These are phyloP conservation scores for Nakaseomyces delphensis DNA, from an alignment of 1,139 yeast species.

Conservation along the genomic window DNA sequence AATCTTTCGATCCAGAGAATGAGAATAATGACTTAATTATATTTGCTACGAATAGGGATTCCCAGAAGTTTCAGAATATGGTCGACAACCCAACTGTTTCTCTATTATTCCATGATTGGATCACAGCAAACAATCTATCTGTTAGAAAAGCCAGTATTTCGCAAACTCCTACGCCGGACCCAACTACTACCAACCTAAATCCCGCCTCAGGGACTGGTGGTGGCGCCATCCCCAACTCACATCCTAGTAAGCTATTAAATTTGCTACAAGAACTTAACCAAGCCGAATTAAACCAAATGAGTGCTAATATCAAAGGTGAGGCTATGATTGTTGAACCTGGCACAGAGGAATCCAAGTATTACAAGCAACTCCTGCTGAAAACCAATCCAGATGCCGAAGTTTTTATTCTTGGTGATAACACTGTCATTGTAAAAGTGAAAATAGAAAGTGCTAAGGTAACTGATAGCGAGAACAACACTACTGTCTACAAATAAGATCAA, in stretches of 20 bases:
- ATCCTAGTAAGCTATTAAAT: slow-evolving; percentile 41
- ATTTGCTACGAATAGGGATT: slow-evolving; percentile 57
- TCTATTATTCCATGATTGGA: slow-evolving; percentile 80
- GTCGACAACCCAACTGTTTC: slow-evolving; percentile 64
- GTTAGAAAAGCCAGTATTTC: slow-evolving; percentile 24
- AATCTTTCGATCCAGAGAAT: slow-evolving; percentile 29
- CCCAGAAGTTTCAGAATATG: slow-evolving; percentile 66
- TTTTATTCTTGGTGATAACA: slow-evolving; percentile 55
- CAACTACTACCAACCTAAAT: slow-evolving; percentile 1
- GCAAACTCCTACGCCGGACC: slow-evolving; percentile 18
- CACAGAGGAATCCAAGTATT: slow-evolving; percentile 43
- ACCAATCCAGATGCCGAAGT: slow-evolving; percentile 61
- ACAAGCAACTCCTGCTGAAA: slow-evolving; percentile 48
- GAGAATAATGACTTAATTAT: slow-evolving; percentile 43
- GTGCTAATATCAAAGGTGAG: slow-evolving; percentile 68
- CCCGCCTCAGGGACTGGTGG: slow-evolving; percentile 5
- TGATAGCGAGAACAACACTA: slow-evolving; percentile 57
- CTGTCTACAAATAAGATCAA: slow-evolving; percentile 37
- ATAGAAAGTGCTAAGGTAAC: slow-evolving; percentile 69
- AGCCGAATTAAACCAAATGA: slow-evolving; percentile 62
- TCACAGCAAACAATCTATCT: slow-evolving; percentile 43
- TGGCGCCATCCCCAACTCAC: slow-evolving; percentile 12
- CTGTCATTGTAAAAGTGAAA: slow-evolving; percentile 56
- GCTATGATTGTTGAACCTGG: slow-evolving; percentile 45
- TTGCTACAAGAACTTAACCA: slow-evolving; percentile 66